Evolutionary conservation across 2,329 filamentous ascomycete species (phyloP).

Genomic region (Ceratocystis variospora): DNA sequence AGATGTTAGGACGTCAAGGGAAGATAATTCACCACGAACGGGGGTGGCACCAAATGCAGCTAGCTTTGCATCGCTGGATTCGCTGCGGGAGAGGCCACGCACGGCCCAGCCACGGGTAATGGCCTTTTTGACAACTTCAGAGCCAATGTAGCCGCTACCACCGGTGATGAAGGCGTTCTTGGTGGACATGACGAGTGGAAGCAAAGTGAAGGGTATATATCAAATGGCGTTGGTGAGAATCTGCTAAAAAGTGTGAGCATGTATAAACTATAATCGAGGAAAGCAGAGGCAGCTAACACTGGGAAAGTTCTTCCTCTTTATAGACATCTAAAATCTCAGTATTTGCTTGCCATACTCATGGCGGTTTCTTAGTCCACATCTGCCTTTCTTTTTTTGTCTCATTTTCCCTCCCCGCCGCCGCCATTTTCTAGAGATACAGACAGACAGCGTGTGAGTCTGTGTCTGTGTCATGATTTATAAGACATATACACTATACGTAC

Average conservation of each 20-base stretch:
- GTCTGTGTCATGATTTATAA: neutral
- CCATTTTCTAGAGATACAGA: neutral
- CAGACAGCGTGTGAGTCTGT: neutral
- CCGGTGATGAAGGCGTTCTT: slow-evolving; percentile 29
- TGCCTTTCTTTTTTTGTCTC: neutral
- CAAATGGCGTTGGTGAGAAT: too few relatives aligned
- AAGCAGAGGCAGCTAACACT: too few relatives aligned
- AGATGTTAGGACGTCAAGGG: slow-evolving; percentile 28
- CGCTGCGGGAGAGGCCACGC: slow-evolving; percentile 30
- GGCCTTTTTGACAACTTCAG: slow-evolving; percentile 27
- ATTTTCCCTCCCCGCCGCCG: too few relatives aligned
- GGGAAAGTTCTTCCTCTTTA: too few relatives aligned
- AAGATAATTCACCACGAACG: slow-evolving; percentile 29
- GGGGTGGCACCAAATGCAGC: slow-evolving; percentile 28
- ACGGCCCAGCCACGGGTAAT: slow-evolving; percentile 30
- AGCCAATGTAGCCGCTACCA: slow-evolving; percentile 30
- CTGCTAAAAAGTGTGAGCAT: too few relatives aligned
- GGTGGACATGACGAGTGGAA: neutral
- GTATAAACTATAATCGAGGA: too few relatives aligned
- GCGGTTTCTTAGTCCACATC: neutral
- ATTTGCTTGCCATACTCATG: too few relatives aligned
- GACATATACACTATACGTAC: neutral
- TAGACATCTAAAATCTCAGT: too few relatives aligned
- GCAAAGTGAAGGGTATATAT: neutral
- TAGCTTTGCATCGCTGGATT: slow-evolving; percentile 27